These are phyloP conservation scores for Albizia julibrissin DNA, from an alignment of 306 rosid genomes.

Conservation along the genomic window DNA sequence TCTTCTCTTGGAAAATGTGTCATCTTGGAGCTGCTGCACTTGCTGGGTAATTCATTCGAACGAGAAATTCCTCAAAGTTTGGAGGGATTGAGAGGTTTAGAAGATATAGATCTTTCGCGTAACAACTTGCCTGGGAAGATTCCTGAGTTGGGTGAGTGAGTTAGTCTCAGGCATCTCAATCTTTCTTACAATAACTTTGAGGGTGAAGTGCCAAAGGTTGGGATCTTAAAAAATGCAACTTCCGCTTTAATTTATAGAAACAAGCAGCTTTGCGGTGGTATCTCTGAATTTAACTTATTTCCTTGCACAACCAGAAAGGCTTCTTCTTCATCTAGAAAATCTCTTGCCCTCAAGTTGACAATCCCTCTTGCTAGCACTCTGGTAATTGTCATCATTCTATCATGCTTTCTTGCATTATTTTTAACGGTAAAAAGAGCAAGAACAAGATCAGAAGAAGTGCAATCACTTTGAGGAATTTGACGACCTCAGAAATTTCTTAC, in stretches of 20 bases:
- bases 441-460: background rate
- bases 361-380: slow-evolving; percentile 33
- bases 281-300: slow-evolving; percentile 36
- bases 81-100: slow-evolving; percentile 38
- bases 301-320: slow-evolving; percentile 25
- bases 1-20: slow-evolving; percentile 34
- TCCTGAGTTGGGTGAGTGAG: slow-evolving; percentile 39
- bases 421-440: background rate
- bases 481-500: slow-evolving; percentile 34
- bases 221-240: slow-evolving; percentile 42
- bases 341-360: slow-evolving; percentile 25
- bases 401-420: background rate
- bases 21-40: slow-evolving; percentile 36
- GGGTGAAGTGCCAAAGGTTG: slow-evolving; percentile 39
- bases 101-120: slow-evolving; percentile 35
- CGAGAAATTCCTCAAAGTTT: slow-evolving; percentile 40
- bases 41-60: slow-evolving; percentile 44
- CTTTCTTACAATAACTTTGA: slow-evolving; percentile 45
- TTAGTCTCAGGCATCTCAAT: slow-evolving; percentile 32
- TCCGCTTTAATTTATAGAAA: slow-evolving; percentile 39
- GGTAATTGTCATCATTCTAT: slow-evolving; percentile 9
- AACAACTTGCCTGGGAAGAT: slow-evolving; percentile 43
- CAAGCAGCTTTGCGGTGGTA: slow-evolving; percentile 40
- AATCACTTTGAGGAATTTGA: background rate
- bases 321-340: background rate